These are phyloP conservation scores for Linnemannia elongata DNA, from an alignment of 192 early-diverging fungal species.

Conservation along the genomic window DNA sequence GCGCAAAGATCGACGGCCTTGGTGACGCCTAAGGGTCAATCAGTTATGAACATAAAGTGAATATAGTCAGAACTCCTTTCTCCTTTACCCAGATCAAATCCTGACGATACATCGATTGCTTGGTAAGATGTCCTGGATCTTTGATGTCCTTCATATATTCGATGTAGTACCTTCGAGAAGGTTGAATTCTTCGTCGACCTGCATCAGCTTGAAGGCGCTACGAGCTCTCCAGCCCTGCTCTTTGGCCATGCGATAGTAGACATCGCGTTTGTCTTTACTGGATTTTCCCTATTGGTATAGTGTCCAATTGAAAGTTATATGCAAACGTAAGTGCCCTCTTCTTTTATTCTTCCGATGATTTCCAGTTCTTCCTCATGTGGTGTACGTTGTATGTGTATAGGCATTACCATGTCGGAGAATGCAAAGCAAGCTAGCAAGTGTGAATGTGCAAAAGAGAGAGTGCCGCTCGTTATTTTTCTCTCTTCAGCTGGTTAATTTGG, in stretches of 20 bases:
- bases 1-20: conserved; percentile 97
- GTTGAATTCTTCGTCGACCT: conserved; percentile 96
- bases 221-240: conserved; percentile 98
- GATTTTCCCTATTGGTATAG: conserved; percentile 73
- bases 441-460: background rate
- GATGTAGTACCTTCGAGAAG: conserved; percentile 77
- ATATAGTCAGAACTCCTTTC: background rate
- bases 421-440: background rate
- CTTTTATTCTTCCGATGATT: background rate
- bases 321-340: background rate
- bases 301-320: background rate
- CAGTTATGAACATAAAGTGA: background rate
- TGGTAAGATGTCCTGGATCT: no score
- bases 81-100: background rate
- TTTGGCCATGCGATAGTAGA: conserved; percentile 97
- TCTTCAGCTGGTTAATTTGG: background rate
- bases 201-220: conserved; percentile 97
- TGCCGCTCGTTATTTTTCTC: no score
- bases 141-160: background rate
- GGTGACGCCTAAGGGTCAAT: conserved; percentile 70
- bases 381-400: background rate
- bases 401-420: conserved; percentile 5
- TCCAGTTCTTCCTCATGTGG: background rate
- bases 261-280: conserved; percentile 95
- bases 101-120: background rate